Evolutionary conservation across 805 yeast species (phyloP).

Genomic region (Millerozyma miso): DNA sequence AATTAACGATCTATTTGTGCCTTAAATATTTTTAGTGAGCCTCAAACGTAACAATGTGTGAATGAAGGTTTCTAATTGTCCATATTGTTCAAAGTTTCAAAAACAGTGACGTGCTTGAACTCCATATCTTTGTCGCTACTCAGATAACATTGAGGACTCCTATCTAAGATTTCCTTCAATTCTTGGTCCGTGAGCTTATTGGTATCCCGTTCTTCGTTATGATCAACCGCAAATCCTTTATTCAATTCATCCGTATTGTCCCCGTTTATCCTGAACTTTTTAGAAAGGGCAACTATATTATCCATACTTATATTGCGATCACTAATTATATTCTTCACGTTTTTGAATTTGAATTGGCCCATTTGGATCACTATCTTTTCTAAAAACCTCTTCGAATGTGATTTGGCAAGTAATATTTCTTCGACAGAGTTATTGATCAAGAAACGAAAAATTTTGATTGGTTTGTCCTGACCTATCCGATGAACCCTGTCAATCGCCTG

Average conservation of each 20-base stretch:
- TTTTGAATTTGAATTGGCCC: conserved; percentile 34
- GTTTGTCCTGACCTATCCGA: conserved; percentile 83
- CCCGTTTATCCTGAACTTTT: conserved; percentile 12
- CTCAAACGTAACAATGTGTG: too few relatives aligned
- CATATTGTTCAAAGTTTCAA: conserved; percentile 35
- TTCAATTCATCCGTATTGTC: conserved; percentile 6
- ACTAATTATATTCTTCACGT: conserved; percentile 18
- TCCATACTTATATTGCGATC: conserved; percentile 14
- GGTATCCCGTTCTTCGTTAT: conserved; percentile 2
- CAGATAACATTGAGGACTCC: conserved; percentile 26
- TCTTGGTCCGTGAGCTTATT: conserved; percentile 29
- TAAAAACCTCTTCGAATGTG: conserved; percentile 73
- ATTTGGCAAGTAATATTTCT: conserved; percentile 72
- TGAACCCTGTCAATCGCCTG: conserved; percentile 97
- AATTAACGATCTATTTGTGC: too few relatives aligned
- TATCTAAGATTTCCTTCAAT: conserved; percentile 38
- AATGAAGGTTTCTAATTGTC: conserved; percentile 15
- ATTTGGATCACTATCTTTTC: conserved; percentile 61
- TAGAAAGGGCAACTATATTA: conserved; percentile 19
- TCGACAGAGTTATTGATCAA: conserved; percentile 78
- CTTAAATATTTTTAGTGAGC: too few relatives aligned
- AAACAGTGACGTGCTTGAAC: conserved; percentile 28
- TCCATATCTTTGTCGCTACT: conserved; percentile 9
- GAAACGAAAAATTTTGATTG: conserved; percentile 77
- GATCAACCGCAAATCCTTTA: conserved; percentile 5